Base-by-base conservation (phyloP, 2,329 filamentous ascomycete species). In the Pseudogymnoascus sp. region DNA sequence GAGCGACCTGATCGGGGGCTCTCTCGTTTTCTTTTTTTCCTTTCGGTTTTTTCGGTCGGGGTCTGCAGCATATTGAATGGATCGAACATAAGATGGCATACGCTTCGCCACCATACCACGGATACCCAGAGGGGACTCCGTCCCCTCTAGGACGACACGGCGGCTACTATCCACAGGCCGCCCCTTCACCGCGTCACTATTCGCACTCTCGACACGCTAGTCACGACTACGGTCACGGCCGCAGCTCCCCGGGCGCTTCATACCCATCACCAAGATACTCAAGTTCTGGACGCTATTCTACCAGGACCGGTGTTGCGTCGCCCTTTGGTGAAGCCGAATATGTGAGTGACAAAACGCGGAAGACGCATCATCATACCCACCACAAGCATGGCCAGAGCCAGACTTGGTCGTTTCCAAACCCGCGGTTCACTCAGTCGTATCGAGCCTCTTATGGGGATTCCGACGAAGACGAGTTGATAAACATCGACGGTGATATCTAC, bases 391-490 rank as follows among this genome's bases (percentile, higher is more conserved):
- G 32, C 34, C 57, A 58, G 34, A 58, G 37, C 57, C 57, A 58
- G 34, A 58, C 37, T 58, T 60, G 47, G 47, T 34, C 58, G 58
- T 37, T 50, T 22, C 58, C 58, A 43, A 60, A 41, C 22, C 65
- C 67, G 64, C 68, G 67, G 60, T 65, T 67, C 68, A 72, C 70
- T 66, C 66, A 66, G 65, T 70, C 70, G 65, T 65, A 71, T 69
- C 70, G 70, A 68, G 64, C 70, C 70, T 69, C 69, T 68, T 65
- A 69, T 72, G 69, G 65, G 70, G 69, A 68, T 66, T 69, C 69
- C 70, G 71, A 73, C 66, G 70, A 72, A 68, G 70, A 72, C 64
- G 70, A 72, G 62, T 59, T 30, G 34, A 65, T 64, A 25, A 58
- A 37, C 66, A 62, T 63, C 20, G 63, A 71, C 25, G 59, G 59